Evolutionary conservation across 257 asterid genomes (phyloP).

Genomic region (Salvia rosmarinus): DNA sequence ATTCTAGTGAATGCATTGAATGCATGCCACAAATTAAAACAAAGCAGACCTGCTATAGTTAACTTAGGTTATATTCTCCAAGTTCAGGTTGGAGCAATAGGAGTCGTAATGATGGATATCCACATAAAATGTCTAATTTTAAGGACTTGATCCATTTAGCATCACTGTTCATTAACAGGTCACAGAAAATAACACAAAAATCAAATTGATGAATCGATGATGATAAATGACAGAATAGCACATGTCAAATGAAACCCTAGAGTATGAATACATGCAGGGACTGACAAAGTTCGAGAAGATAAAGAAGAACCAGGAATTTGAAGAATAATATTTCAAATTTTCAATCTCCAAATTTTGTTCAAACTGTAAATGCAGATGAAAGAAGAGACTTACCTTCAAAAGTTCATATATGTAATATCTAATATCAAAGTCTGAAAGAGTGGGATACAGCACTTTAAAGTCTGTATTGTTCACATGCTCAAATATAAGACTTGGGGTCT

Average conservation of each 20-base stretch:
- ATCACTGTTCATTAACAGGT: not conserved
- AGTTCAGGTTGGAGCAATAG: not conserved
- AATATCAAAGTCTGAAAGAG: constrained; percentile 80
- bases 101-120: not conserved
- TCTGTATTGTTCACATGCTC: constrained; percentile 90
- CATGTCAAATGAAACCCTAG: not conserved
- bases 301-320: not conserved
- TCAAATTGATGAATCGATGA: not conserved
- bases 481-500: constrained; percentile 92
- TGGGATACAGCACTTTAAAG: constrained; percentile 86
- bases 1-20: not conserved
- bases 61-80: not conserved
- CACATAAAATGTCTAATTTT: not conserved
- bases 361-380: constrained; percentile 17
- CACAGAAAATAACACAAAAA: not conserved
- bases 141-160: constrained; percentile 9
- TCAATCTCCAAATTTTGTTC: constrained; percentile 14
- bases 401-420: constrained; percentile 87
- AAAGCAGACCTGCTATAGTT: constrained; percentile 3
- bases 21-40: constrained; percentile 13
- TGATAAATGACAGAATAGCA: constrained; percentile 4
- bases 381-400: constrained; percentile 59
- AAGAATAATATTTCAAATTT: not conserved
- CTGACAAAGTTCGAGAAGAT: not conserved
- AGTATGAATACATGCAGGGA: not conserved